phyloP scores from a whole-genome alignment of 176 grass and related monocot genomes.

The Zoysia pacifica region DNA sequence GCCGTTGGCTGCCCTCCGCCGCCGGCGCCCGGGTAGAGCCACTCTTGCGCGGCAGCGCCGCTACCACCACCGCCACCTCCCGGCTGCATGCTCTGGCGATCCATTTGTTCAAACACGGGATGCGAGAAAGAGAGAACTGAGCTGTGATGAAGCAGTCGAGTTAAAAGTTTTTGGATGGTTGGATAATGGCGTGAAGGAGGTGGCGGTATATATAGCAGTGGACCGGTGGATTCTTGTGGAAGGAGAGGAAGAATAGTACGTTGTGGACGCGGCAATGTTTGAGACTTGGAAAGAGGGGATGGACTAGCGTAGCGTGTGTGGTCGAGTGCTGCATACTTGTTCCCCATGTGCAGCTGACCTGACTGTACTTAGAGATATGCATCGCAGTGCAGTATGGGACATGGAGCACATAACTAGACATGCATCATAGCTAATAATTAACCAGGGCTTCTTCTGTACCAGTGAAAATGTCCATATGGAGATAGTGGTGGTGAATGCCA shows the following conservation, averaged over 20 bases:
- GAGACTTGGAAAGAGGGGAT: slow-evolving; percentile 6
- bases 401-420: too few relatives aligned
- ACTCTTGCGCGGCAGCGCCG: not conserved
- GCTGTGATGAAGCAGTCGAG: not conserved
- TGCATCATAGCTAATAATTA: too few relatives aligned
- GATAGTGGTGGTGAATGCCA: too few relatives aligned
- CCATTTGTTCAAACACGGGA: slow-evolving; percentile 7
- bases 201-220: slow-evolving; percentile 39
- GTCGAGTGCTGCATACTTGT: slow-evolving; percentile 35
- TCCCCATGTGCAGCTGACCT: slow-evolving; percentile 37
- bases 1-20: slow-evolving; percentile 34
- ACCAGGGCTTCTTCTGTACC: too few relatives aligned
- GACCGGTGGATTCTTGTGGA: slow-evolving; percentile 8
- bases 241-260: not conserved
- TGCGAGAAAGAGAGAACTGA: too few relatives aligned
- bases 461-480: too few relatives aligned
- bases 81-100: slow-evolving; percentile 7
- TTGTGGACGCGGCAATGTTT: slow-evolving; percentile 17
- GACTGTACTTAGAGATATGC: not conserved
- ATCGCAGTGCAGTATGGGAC: too few relatives aligned
- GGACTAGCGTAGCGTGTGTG: slow-evolving; percentile 14
- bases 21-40: slow-evolving; percentile 2
- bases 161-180: not conserved
- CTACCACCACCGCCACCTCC: not conserved
- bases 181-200: slow-evolving; percentile 32